Conservation (phyloP, 2,329 filamentous ascomycete genomes). For the Curvularia eragrostidis region DNA sequence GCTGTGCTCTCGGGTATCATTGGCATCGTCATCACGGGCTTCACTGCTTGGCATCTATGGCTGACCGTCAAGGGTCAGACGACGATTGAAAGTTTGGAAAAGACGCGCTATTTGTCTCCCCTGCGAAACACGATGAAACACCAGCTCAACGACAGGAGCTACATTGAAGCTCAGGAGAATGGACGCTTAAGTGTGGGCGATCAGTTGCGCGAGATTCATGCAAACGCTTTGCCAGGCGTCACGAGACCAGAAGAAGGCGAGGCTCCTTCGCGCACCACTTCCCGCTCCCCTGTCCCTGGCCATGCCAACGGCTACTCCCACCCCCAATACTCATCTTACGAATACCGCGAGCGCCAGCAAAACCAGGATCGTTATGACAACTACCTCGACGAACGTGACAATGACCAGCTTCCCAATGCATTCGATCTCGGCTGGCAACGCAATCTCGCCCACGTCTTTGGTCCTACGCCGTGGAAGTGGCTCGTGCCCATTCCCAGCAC, state of each 20-base stretch:
- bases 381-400: slow-evolving; percentile 91
- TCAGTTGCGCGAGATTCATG: slow-evolving; percentile 80
- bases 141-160: slow-evolving; percentile 60
- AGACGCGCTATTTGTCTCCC: slow-evolving; percentile 89
- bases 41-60: slow-evolving; percentile 90
- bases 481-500: slow-evolving; percentile 81
- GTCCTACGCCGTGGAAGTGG: slow-evolving; percentile 76
- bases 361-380: slow-evolving; percentile 73
- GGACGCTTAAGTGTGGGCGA: slow-evolving; percentile 60
- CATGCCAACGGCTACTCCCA: slow-evolving; percentile 52
- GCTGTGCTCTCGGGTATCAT: slow-evolving; percentile 90
- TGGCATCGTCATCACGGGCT: slow-evolving; percentile 84
- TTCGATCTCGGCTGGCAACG: slow-evolving; percentile 86
- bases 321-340: slow-evolving; percentile 51
- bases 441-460: slow-evolving; percentile 84
- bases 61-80: slow-evolving; percentile 82
- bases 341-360: slow-evolving; percentile 67
- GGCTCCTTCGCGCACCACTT: slow-evolving; percentile 55
- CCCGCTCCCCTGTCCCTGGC: slow-evolving; percentile 42
- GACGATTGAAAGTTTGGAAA: slow-evolving; percentile 95
- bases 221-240: slow-evolving; percentile 80
- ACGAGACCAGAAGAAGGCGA: slow-evolving; percentile 85
- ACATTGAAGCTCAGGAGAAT: slow-evolving; percentile 52
- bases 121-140: slow-evolving; percentile 73
- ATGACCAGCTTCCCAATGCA: slow-evolving; percentile 84